Evolutionary conservation across 192 early-diverging fungal species (phyloP), one percentile per base, ranked within the genome.

Genomic region (Coemansia sp.): DNA sequence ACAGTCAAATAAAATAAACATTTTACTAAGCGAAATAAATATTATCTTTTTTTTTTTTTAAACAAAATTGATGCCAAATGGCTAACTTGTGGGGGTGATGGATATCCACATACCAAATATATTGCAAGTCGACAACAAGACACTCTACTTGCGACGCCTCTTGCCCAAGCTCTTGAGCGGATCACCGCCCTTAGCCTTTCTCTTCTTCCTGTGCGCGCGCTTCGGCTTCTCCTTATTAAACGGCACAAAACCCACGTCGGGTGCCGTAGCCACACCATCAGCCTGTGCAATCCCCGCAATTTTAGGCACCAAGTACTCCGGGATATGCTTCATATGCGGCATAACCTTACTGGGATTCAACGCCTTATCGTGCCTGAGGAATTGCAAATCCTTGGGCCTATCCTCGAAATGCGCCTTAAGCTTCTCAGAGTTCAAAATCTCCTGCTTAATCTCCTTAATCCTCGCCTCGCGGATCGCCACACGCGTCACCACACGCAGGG

Each of bases 371-470:
- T 96, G 95, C 9, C 92, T 89, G 56, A 99, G 67, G 33, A 90
- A 92, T 30, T 91, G 87, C 45, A 97, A 67, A 79, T 99, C 96
- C 27, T 85, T 84, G 27, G 96, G 95, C 56, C 94, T 94, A 67
- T 95, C 92, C 71, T 96, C 94, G 76, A 99, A 99, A 78, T 99
- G 93, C 1, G 93, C 81, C 81, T 93, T 92, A 47, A 99, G 84
- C 72, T 93, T 96, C 67, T 97, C 92, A 15, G 92, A 94, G 69
- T 93, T 95, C 48, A 99, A 59, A 53, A 97, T 95, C 79, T 99
- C 96, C 30, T 84, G 81, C 73, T 93, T 93, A 57, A 99, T 67
- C 71, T 99, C 96, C 68, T 93, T 95, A n/a, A 95, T 70, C 53
- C 96, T 80, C 8, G 96, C 94, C 66, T 97, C 93, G 19, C 86